Evolutionary conservation across 2,329 filamentous ascomycete genomes (phyloP).

Genomic region (Stemphylium beticola): DNA sequence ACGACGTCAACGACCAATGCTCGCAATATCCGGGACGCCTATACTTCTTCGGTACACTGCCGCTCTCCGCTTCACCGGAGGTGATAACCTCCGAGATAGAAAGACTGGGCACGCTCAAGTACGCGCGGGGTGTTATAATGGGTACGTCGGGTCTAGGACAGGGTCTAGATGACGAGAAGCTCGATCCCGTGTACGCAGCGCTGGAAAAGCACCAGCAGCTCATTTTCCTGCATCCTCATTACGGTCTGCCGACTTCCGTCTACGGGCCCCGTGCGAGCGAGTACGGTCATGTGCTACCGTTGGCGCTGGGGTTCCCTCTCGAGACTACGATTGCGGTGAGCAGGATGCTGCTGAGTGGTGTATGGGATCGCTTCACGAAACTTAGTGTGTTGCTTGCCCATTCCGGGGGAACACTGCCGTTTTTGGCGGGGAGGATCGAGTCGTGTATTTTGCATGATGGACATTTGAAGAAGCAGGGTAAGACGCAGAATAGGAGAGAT

Average conservation of each 20-base stretch:
- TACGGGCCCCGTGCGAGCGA: slow-evolving; percentile 75
- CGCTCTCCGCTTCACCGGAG: slow-evolving; percentile 69
- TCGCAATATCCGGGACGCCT: slow-evolving; percentile 68
- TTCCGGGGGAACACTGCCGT: slow-evolving; percentile 86
- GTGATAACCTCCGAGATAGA: slow-evolving; percentile 70
- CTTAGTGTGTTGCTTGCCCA: slow-evolving; percentile 83
- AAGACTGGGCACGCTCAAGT: slow-evolving; percentile 65
- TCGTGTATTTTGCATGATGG: slow-evolving; percentile 85
- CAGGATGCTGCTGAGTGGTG: slow-evolving; percentile 83
- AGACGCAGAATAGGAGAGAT: slow-evolving; percentile 61
- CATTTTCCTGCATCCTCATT: slow-evolving; percentile 90
- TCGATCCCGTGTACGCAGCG: slow-evolving; percentile 75
- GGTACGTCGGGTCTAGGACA: slow-evolving; percentile 81
- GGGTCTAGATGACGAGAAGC: slow-evolving; percentile 76
- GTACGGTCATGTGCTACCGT: slow-evolving; percentile 86
- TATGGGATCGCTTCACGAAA: slow-evolving; percentile 76
- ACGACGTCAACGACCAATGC: slow-evolving; percentile 78
- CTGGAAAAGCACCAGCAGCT: slow-evolving; percentile 69
- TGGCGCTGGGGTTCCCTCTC: slow-evolving; percentile 86
- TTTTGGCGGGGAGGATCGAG: slow-evolving; percentile 86
- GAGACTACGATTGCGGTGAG: slow-evolving; percentile 92
- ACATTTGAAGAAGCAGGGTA: slow-evolving; percentile 70
- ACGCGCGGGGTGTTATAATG: slow-evolving; percentile 85
- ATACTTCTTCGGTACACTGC: slow-evolving; percentile 83
- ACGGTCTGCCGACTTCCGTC: slow-evolving; percentile 80